Conservation (phyloP, 2,329 filamentous ascomycete genomes). For the Aureobasidium sp. region DNA sequence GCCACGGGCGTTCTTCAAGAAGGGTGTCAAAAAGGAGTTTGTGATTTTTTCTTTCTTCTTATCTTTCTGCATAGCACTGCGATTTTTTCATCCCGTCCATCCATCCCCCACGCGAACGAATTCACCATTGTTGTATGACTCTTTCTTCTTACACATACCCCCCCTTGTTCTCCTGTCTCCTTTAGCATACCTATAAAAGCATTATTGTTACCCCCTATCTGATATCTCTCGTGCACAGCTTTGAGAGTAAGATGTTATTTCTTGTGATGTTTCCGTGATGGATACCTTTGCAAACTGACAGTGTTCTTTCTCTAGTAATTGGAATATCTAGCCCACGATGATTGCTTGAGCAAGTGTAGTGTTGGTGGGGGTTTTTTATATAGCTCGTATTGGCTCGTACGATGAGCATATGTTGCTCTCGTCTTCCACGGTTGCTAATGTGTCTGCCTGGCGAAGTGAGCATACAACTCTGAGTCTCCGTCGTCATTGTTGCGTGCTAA, state of each 20-base stretch:
- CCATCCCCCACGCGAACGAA: neutral
- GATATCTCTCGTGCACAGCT: neutral
- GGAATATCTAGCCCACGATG: too few species aligned
- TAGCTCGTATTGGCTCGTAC: neutral
- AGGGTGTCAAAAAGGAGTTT: neutral
- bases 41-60: neutral
- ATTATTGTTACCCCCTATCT: neutral
- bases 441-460: neutral
- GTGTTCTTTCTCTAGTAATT: too few species aligned
- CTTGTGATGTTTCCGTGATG: neutral
- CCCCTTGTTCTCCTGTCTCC: neutral
- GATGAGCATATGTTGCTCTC: neutral
- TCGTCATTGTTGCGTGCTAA: neutral
- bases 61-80: constrained; percentile 9
- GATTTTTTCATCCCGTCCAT: neutral
- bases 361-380: too few species aligned
- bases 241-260: neutral
- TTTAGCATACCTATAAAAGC: neutral
- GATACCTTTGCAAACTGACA: too few species aligned
- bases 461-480: neutral
- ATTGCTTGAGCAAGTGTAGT: too few species aligned
- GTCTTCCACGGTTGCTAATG: neutral
- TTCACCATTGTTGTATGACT: neutral
- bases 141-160: neutral
- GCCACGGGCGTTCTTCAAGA: neutral